Percentiles rank a stretch among this genome's conserved stretches.
Evolutionary conservation across 495 filamentous ascomycete species (phyloP).

Genomic region (Cercophora sp.): DNA sequence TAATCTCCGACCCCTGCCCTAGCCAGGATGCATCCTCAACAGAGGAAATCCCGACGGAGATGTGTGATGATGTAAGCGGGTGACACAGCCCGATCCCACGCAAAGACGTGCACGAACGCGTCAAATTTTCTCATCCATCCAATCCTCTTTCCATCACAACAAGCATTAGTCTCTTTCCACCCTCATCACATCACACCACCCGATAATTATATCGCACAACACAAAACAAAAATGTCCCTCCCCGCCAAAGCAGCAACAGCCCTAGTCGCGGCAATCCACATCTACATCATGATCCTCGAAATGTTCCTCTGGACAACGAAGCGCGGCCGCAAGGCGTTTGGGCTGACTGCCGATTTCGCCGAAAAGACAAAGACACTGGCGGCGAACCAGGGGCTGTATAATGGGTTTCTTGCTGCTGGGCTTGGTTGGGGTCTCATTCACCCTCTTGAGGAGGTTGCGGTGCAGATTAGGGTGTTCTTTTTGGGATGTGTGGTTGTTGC

Average conservation of each 20-base stretch:
- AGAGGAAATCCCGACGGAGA: no score
- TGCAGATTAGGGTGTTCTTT: conserved; percentile 30
- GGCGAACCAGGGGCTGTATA: conserved; percentile 35
- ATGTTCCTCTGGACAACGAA: conserved; percentile 32
- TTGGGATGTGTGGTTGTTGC: conserved; percentile 30
- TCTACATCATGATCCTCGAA: conserved; percentile 33
- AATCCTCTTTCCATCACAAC: no score
- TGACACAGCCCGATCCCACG: no score
- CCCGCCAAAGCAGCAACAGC: conserved; percentile 17
- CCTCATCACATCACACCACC: no score
- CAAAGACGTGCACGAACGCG: no score
- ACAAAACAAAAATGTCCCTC: conserved; percentile 18
- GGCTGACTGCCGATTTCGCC: conserved; percentile 24
- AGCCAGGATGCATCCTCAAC: no score
- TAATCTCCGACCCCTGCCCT: no score
- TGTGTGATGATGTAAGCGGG: no score
- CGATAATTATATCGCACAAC: no score
- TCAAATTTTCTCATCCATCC: no score
- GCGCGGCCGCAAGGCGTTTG: conserved; percentile 28
- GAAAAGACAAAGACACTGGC: conserved; percentile 25
- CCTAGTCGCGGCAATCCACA: conserved; percentile 24
- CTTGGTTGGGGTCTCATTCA: conserved; percentile 27
- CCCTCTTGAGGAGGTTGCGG: conserved; percentile 23
- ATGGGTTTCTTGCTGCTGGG: conserved; percentile 34
- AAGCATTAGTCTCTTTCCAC: no score